Conservation (phyloP, 1,284 basidiomycete genomes). For the Polyporus tsugae region DNA sequence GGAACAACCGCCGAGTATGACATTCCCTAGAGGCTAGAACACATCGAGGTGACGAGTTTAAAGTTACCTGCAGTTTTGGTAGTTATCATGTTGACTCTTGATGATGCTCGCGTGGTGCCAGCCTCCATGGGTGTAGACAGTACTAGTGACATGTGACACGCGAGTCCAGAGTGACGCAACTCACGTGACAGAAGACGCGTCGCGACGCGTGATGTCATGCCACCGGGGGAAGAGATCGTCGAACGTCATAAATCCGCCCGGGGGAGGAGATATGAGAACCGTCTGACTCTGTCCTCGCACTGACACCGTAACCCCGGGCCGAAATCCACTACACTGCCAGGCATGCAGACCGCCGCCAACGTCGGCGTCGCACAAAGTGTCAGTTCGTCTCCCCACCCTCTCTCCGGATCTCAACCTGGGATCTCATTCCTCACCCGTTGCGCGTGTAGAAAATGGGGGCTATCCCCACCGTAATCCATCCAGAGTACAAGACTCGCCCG, state of each 20-base stretch:
- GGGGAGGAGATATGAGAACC: neutral
- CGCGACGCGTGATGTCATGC: constrained; percentile 32
- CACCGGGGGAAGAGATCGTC: too few species aligned
- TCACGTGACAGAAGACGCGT: constrained; percentile 26
- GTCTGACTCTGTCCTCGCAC: neutral
- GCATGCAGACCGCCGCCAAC: constrained; percentile 48
- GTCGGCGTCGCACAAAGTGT: constrained; percentile 46
- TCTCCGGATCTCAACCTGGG: neutral
- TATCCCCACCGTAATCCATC: constrained; percentile 51
- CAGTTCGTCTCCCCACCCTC: constrained; percentile 19
- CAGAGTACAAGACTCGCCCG: constrained; percentile 57
- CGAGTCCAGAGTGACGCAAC: neutral
- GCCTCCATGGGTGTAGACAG: too few species aligned
- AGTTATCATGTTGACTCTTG: too few species aligned
- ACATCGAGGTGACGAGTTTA: too few species aligned
- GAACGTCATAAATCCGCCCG: neutral
- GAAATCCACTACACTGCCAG: constrained; percentile 10
- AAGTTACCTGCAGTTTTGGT: too few species aligned
- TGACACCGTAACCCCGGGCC: neutral
- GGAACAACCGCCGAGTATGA: too few species aligned
- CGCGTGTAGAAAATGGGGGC: constrained; percentile 46
- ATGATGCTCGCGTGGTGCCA: too few species aligned
- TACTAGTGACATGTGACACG: too few species aligned
- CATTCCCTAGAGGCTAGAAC: too few species aligned
- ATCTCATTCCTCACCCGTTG: neutral